A percentile compares a stretch with the other conserved stretches of the same genome.
Evolutionary conservation across 108 stramenopile species (phyloP).

Genomic region (Nitzschia sp.): DNA sequence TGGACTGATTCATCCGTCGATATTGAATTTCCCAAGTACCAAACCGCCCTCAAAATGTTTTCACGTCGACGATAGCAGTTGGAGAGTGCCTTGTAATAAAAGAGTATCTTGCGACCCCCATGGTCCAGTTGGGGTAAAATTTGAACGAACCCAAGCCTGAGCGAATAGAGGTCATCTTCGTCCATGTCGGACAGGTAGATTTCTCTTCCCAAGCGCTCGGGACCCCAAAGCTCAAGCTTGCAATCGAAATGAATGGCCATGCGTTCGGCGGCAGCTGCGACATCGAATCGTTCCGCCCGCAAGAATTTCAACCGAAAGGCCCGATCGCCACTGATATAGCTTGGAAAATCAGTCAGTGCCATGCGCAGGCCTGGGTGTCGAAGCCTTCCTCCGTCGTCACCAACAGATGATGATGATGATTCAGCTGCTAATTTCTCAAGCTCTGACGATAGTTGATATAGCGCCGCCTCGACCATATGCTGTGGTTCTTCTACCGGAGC

Average conservation of each 20-base stretch:
- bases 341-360: constrained; percentile 8
- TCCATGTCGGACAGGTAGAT: constrained; percentile 16
- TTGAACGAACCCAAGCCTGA: constrained; percentile 5
- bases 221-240: constrained; percentile 31
- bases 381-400: not conserved
- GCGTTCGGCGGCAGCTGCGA: constrained; percentile 14
- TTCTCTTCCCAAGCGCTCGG: constrained; percentile 22
- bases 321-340: constrained; percentile 5
- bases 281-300: constrained; percentile 34
- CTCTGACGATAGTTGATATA: not conserved
- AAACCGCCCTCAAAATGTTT: constrained; percentile 8
- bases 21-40: constrained; percentile 20
- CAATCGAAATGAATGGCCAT: constrained; percentile 24
- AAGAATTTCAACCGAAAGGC: constrained; percentile 36
- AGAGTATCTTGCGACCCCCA: not conserved
- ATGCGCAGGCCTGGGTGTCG: not conserved
- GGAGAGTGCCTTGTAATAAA: constrained; percentile 12
- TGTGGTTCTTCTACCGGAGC: not conserved
- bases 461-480: not conserved
- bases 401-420: not conserved
- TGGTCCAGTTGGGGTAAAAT: not conserved
- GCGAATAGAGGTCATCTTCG: constrained; percentile 17
- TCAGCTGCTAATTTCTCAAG: not conserved
- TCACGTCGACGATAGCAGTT: not conserved
- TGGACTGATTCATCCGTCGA: constrained; percentile 12